phyloP scores from a whole-genome alignment of 176 grass and related monocot species.

The Tuctoria greenei region DNA sequence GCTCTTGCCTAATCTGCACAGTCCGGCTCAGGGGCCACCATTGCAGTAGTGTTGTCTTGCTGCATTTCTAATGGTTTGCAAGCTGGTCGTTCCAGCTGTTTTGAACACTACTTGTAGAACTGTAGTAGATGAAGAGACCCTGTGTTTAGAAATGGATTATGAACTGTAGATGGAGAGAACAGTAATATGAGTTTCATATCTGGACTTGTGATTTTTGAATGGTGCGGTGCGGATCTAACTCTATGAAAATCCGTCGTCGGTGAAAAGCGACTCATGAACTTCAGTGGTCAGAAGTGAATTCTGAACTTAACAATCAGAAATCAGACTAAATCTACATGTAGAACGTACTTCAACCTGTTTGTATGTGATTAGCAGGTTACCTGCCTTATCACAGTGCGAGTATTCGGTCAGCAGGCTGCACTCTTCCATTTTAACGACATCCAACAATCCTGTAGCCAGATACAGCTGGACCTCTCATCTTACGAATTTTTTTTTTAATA shows the following conservation, averaged over 20 bases:
- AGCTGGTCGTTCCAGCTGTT: conserved; percentile 23
- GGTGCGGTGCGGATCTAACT: neutral
- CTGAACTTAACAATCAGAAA: neutral
- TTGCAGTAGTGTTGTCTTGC: conserved; percentile 1
- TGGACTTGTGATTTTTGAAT: neutral
- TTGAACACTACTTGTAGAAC: conserved; percentile 4
- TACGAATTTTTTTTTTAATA: too few relatives aligned
- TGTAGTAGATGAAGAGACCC: neutral
- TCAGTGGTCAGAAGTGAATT: neutral
- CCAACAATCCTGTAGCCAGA: neutral
- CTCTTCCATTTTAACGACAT: neutral
- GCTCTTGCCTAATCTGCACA: neutral
- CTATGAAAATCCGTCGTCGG: neutral
- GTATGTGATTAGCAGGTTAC: neutral
- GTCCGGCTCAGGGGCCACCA: neutral
- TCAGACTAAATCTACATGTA: too few relatives aligned
- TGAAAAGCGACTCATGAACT: neutral
- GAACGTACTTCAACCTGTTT: too few relatives aligned
- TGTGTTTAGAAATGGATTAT: neutral
- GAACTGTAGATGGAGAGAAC: too few relatives aligned
- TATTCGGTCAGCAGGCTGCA: neutral
- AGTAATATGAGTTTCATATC: neutral
- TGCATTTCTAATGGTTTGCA: conserved; percentile 20
- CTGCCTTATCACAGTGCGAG: neutral
- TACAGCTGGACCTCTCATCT: neutral